Base-by-base conservation (phyloP, 2,329 filamentous ascomycete genomes). In the Hypoxylon rubiginosum region DNA sequence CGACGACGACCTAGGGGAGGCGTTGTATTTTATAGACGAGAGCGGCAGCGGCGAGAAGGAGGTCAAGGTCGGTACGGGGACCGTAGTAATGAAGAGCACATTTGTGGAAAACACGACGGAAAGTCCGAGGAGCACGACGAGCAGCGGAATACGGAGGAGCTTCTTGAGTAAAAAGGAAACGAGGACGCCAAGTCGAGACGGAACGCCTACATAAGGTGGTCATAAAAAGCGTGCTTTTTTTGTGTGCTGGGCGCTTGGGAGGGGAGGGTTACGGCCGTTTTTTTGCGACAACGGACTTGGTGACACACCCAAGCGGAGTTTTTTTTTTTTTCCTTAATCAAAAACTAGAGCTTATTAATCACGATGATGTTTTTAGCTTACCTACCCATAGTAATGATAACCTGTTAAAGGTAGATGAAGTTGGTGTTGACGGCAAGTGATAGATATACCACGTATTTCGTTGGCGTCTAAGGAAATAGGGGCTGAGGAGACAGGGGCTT, bases 21-120 rank as follows among this genome's bases (percentile, higher is more conserved):
- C 88, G 4, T 78, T 91, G n/a, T 97, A 97, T 81, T 94, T 97
- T 76, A 88, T 99, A n/a, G 93, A 95, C 69, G 95, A 99, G 76
- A 87, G 85, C 1, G 87, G 88, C 2, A 88, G 87, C 10, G 83
- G 85, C 32, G 91, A 95, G 72, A 96, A 95, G 83, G 84, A 88
- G 43, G 80, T 99, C 56, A 86, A 83, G 34, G 90, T 94, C 26
- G 95, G 95, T 11, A 84, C 82, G 36, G 94, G 93, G 24, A 86
- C 81, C 1, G 90, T 97, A 0, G 83, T 88, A 0, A 78, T 97
- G 50, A 91, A 89, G 82, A 96, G 91, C 76, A 88, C 83, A 58
- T 97, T 97, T 74, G 80, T 83, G 0, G 90, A 88, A 58, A 70
- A 62, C 1, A 60, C 45, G 17, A 50, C 67, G 13, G 73, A 75